Percentiles rank a stretch among this genome's conserved stretches.
Conservation (phyloP, 139 green algal species). For the Chlorella sp. region DNA sequence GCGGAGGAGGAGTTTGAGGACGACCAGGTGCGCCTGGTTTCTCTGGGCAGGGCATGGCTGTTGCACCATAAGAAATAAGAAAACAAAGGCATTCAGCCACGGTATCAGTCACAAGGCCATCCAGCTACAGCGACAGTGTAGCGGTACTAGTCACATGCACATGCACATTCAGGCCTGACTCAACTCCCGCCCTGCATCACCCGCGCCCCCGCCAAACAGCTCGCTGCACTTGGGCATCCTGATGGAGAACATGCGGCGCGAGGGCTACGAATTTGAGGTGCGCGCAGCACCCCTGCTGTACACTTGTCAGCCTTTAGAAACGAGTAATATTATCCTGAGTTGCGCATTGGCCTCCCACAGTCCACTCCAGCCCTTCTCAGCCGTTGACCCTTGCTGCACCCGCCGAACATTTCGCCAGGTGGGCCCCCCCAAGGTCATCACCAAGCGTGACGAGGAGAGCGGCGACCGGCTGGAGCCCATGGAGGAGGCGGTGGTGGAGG, state of each 20-base stretch:
- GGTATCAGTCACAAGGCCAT: too few species aligned
- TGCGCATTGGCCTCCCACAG: too few species aligned
- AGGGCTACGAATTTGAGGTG: constrained; percentile 87
- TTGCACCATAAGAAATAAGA: not conserved
- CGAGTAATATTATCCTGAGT: too few species aligned
- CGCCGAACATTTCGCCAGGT: constrained; percentile 25
- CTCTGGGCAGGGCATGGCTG: not conserved
- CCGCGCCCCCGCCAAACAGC: not conserved
- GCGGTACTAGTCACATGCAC: too few species aligned
- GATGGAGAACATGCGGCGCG: constrained; percentile 97
- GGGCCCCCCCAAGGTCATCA: constrained; percentile 96
- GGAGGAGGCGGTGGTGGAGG: constrained; percentile 92
- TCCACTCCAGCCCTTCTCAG: too few species aligned
- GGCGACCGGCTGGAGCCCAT: constrained; percentile 82
- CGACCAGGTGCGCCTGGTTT: constrained; percentile 35
- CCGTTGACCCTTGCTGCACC: not conserved
- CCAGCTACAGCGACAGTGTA: too few species aligned
- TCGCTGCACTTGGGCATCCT: constrained; percentile 94
- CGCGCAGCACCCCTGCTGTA: not conserved
- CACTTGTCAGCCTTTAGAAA: too few species aligned
- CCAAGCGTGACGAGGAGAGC: constrained; percentile 68
- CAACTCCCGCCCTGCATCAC: not conserved
- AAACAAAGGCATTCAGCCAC: too few species aligned
- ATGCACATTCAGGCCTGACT: too few species aligned
- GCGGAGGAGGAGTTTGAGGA: constrained; percentile 88